Evolutionary conservation across 2,329 filamentous ascomycete genomes (phyloP), one percentile per base, ranked within the genome.

Genomic region (Didymella pomorum): DNA sequence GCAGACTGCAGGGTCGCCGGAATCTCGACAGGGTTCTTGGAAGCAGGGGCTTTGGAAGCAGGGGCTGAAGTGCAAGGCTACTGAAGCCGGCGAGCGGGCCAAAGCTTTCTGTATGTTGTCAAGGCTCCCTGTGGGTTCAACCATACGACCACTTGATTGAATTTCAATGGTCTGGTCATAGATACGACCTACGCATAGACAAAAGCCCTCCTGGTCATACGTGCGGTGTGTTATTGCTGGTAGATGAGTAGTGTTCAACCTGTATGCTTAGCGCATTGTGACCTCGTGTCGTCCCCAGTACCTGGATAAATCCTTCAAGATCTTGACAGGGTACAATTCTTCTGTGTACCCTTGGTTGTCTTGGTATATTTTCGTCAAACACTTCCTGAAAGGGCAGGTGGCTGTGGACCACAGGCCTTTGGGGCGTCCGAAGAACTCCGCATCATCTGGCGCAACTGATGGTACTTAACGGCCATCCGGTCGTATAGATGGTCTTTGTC

Each of bases 391-490:
- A 2, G 11, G 39, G 49, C 25, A 53, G 39, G 49, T 49, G 45
- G 23, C 16, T n/a, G 29, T 26, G 14, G n/a, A 46, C 33, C 33
- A 39, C 26, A 21, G 29, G 44, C 26, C 21, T 7, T 25, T n/a
- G 18, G 25, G 48, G 43, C 26, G 44, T 51, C 50, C 56, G 56
- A 58, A 58, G 50, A 58, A 54, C 39, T 58, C 56, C 56, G 56
- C n/a, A 10, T 18, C 41, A 42, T 39, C 41, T 37, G 25, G 16
- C 11, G 42, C 31, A n/a, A 20, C 23, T 23, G 18, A 29, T 39
- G 28, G 26, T 5, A n/a, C 42, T 45, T 20, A 53, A 42, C 29
- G 44, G 26, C 21, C 18, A n/a, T 29, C 50, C 39, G 42, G 25
- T 28, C 18, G 50, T 21, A 23, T 31, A 48, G 18, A 11, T 18